Evolutionary conservation across 768 basidiomycete genomes (phyloP).

Genomic region (Kwoniella bestiolae): DNA sequence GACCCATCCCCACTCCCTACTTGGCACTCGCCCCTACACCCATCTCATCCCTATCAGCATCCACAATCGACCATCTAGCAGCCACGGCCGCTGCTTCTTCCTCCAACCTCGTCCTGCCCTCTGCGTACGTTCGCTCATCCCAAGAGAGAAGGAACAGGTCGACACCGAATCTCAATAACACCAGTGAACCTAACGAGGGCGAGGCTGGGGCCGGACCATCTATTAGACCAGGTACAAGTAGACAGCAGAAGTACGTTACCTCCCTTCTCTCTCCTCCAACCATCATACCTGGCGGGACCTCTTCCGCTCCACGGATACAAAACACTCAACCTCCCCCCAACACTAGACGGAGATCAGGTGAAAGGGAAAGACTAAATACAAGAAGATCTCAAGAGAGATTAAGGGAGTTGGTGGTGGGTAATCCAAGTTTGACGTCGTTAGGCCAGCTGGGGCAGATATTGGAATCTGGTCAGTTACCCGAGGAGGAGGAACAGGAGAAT

Average conservation of each 20-base stretch:
- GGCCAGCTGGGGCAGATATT: conserved; percentile 42
- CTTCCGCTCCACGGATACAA: conserved; percentile 37
- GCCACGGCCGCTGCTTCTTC: conserved; percentile 9
- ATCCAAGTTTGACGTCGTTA: conserved; percentile 40
- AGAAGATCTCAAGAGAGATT: conserved; percentile 41
- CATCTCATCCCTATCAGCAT: conserved; percentile 30
- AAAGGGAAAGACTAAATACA: conserved; percentile 18
- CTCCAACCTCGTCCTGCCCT: conserved; percentile 40
- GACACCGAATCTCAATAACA: not conserved
- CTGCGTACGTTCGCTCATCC: conserved; percentile 36
- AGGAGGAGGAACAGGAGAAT: conserved; percentile 9
- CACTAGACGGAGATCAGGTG: conserved; percentile 29
- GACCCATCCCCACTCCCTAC: conserved; percentile 47
- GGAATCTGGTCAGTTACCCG: conserved; percentile 29
- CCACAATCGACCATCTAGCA: conserved; percentile 28
- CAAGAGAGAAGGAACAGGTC: not conserved
- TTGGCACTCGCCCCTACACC: conserved; percentile 52
- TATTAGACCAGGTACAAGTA: not conserved
- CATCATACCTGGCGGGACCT: conserved; percentile 45
- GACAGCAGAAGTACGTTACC: conserved; percentile 33
- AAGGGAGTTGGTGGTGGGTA: conserved; percentile 29
- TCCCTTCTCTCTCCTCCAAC: conserved; percentile 44
- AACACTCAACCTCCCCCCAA: conserved; percentile 11
- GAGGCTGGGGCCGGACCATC: not conserved
- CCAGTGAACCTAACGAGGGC: not conserved